Conservation (phyloP, 805 yeast species). For the Lipomyces japonicus region DNA sequence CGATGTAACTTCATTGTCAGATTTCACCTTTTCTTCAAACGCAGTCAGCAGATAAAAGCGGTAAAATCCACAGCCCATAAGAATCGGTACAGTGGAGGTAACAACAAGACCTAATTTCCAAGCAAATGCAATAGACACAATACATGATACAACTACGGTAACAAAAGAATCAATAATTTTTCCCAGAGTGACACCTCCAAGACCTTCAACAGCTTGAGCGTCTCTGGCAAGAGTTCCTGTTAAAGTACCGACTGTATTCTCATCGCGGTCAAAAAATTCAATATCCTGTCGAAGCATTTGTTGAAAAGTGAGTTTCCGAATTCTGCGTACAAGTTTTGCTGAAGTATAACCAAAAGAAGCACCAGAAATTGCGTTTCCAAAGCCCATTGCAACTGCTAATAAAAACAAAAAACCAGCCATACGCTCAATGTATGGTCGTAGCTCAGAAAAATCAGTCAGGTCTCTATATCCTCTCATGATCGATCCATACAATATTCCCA, state of each 20-base stretch:
- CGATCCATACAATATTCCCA: conserved; percentile 23
- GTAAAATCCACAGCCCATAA: conserved; percentile 42
- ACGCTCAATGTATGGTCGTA: conserved; percentile 16
- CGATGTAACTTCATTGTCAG: conserved; percentile 41
- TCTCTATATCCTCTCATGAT: conserved; percentile 13
- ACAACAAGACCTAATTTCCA: conserved; percentile 45
- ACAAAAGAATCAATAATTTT: conserved; percentile 36
- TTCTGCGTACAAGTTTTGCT: conserved; percentile 29
- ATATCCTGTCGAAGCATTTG: conserved; percentile 34
- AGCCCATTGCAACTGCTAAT: conserved; percentile 22
- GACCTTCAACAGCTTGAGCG: conserved; percentile 34
- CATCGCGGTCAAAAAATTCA: conserved; percentile 32
- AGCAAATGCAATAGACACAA: conserved; percentile 40
- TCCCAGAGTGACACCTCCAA: conserved; percentile 36
- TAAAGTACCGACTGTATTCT: conserved; percentile 33
- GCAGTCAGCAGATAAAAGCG: conserved; percentile 38
- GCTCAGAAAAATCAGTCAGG: conserved; percentile 6
- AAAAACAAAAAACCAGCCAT: conserved; percentile 26
- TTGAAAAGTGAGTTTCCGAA: conserved; percentile 29
- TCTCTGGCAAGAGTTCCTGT: conserved; percentile 33
- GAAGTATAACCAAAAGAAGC: conserved; percentile 25
- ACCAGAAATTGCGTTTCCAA: conserved; percentile 20
- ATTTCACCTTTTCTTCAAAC: conserved; percentile 39
- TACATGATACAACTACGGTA: conserved; percentile 40
- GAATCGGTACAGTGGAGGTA: conserved; percentile 37